phyloP scores from a whole-genome alignment of 2,329 filamentous ascomycete genomes.

The Blumeria graminis region DNA sequence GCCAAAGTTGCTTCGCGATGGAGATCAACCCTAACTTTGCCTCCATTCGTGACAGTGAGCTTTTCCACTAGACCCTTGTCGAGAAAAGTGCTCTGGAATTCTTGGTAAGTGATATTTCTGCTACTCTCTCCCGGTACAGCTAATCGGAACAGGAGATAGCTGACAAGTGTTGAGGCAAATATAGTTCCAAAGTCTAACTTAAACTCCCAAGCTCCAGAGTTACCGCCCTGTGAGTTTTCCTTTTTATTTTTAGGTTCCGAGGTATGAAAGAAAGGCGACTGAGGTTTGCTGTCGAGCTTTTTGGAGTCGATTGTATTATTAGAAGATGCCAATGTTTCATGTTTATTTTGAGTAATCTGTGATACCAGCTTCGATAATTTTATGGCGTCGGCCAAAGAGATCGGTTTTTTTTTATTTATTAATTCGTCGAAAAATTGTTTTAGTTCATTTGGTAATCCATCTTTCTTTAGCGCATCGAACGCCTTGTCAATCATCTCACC shows the following conservation, averaged over 20 bases:
- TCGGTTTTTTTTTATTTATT: slow-evolving; percentile 6
- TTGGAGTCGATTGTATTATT: slow-evolving; percentile 6
- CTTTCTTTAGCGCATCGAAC: slow-evolving; percentile 35
- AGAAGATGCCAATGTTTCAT: slow-evolving; percentile 9
- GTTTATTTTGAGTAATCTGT: slow-evolving; percentile 14
- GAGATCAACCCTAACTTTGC: slow-evolving; percentile 56
- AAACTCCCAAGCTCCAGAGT: slow-evolving; percentile 9
- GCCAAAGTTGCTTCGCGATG: slow-evolving; percentile 48
- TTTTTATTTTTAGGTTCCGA: background rate
- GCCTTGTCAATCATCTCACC: slow-evolving; percentile 32
- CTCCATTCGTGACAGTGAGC: slow-evolving; percentile 55
- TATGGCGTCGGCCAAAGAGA: slow-evolving; percentile 10
- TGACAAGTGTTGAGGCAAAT: slow-evolving; percentile 28
- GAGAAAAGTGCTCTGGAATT: slow-evolving; percentile 78
- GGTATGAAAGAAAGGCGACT: background rate
- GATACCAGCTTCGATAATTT: slow-evolving; percentile 16
- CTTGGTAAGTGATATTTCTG: slow-evolving; percentile 90
- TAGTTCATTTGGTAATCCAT: slow-evolving; percentile 40
- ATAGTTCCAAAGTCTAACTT: slow-evolving; percentile 13
- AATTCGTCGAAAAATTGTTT: slow-evolving; percentile 17
- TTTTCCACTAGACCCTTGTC: slow-evolving; percentile 93
- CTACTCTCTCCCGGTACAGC: slow-evolving; percentile 41
- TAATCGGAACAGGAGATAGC: slow-evolving; percentile 37
- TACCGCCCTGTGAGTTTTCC: slow-evolving; percentile 8
- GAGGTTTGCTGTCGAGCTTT: slow-evolving; percentile 11